A percentile compares a stretch with the other conserved stretches of the same genome.
Evolutionary conservation across 768 basidiomycete genomes (phyloP).

Genomic region (Rhodocollybia butyracea): DNA sequence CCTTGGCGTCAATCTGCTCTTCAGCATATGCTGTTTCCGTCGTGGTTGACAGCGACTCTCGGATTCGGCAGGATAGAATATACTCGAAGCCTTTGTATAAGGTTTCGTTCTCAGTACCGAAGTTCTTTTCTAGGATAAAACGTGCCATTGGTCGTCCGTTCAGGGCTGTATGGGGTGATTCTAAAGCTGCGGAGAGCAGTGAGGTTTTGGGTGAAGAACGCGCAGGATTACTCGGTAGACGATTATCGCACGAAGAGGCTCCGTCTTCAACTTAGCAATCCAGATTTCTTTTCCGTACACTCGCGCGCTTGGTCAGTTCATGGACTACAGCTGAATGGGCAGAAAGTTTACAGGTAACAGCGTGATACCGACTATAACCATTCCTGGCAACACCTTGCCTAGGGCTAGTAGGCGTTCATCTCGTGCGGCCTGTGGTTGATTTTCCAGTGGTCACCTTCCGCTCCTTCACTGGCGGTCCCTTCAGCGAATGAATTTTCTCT

Average conservation of each 20-base stretch:
- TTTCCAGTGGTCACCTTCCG: too few species aligned
- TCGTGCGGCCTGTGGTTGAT: too few species aligned
- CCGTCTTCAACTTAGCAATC: neutral
- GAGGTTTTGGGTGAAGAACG: neutral
- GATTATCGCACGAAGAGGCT: neutral
- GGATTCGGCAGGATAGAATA: constrained; percentile 63
- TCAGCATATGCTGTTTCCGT: constrained; percentile 58
- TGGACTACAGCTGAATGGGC: neutral
- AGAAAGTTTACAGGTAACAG: neutral
- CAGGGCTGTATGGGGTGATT: neutral
- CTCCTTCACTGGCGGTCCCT: too few species aligned
- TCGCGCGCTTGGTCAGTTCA: neutral
- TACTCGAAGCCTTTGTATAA: constrained; percentile 27
- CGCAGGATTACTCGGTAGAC: constrained; percentile 1
- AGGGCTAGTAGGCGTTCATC: too few species aligned
- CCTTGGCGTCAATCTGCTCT: constrained; percentile 64
- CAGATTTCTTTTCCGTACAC: neutral
- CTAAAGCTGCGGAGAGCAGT: neutral
- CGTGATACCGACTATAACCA: too few species aligned
- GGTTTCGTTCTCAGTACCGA: constrained; percentile 4
- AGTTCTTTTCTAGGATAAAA: neutral
- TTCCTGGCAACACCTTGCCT: too few species aligned
- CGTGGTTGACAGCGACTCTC: constrained; percentile 65
- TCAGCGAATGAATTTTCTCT: too few species aligned
- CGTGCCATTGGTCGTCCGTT: neutral